These are phyloP conservation scores for Cryptococcus sp. DNA, from an alignment of 1,284 basidiomycete species.

Conservation along the genomic window DNA sequence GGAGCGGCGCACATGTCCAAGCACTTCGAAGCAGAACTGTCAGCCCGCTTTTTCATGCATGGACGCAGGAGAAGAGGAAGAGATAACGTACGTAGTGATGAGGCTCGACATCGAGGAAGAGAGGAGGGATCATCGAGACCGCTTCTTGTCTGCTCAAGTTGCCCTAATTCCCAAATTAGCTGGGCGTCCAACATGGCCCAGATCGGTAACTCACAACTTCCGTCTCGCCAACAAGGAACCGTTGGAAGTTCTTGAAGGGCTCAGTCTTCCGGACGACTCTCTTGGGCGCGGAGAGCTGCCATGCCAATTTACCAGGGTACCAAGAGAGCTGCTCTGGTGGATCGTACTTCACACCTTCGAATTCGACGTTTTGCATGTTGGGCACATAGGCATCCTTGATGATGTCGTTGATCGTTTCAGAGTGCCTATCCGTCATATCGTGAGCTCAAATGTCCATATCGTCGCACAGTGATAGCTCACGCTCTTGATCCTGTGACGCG, in stretches of 20 bases:
- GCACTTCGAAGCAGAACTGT: conserved; percentile 59
- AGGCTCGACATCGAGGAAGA: conserved; percentile 91
- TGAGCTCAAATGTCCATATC: not conserved
- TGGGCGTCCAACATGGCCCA: not conserved
- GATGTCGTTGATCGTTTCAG: conserved; percentile 68
- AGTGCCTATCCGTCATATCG: conserved; percentile 59
- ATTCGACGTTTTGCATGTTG: conserved; percentile 68
- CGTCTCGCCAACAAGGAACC: conserved; percentile 96
- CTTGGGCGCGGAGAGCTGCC: conserved; percentile 94
- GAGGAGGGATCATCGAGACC: conserved; percentile 96
- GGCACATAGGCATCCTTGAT: conserved; percentile 80
- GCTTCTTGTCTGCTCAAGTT: conserved; percentile 97
- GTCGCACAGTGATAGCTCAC: conserved; percentile 56
- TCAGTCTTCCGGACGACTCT: conserved; percentile 83
- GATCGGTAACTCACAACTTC: conserved; percentile 70
- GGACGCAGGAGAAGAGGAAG: not conserved
- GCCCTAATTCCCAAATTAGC: conserved; percentile 60
- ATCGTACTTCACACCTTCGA: conserved; percentile 66
- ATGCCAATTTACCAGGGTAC: conserved; percentile 92
- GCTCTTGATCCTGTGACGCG: conserved; percentile 84
- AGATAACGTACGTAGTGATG: conserved; percentile 68
- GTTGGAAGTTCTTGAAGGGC: conserved; percentile 96
- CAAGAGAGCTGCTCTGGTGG: conserved; percentile 86
- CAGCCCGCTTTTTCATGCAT: not conserved
- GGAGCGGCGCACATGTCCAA: conserved; percentile 99